phyloP scores from a whole-genome alignment of 345 rosid species.

The Eucalyptus cloeziana region DNA sequence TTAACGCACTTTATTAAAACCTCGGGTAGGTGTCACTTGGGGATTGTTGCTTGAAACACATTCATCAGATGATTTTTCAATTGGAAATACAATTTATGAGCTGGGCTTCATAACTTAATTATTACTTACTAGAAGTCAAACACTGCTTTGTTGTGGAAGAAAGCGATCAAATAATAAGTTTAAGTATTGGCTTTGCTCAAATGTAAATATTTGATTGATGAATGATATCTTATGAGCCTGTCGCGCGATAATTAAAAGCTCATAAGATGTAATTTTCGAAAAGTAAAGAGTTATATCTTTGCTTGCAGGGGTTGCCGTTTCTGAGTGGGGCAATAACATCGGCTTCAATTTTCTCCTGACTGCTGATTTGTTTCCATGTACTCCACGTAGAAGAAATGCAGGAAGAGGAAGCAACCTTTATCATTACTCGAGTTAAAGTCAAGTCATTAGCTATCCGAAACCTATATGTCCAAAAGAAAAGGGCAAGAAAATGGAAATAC shows the following conservation, averaged over 20 bases:
- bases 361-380: neutral
- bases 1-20: neutral
- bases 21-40: neutral
- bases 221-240: neutral
- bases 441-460: neutral
- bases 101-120: too few relatives aligned
- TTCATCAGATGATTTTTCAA: neutral
- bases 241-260: neutral
- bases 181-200: neutral
- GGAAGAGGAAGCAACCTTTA: neutral
- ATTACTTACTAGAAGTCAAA: too few relatives aligned
- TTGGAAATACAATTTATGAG: neutral
- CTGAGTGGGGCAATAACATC: neutral
- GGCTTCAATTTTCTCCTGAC: neutral
- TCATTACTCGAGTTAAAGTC: neutral
- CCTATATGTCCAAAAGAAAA: neutral
- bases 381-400: neutral
- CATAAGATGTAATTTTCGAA: neutral
- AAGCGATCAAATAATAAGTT: too few relatives aligned
- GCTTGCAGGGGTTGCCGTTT: neutral
- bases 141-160: too few relatives aligned
- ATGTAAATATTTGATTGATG: neutral
- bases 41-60: neutral
- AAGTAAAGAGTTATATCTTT: neutral
- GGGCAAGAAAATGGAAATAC: neutral